Evolutionary conservation across 106 monocot genomes (phyloP), one percentile per base, ranked within the genome.

Genomic region (Dendrobium officinale): DNA sequence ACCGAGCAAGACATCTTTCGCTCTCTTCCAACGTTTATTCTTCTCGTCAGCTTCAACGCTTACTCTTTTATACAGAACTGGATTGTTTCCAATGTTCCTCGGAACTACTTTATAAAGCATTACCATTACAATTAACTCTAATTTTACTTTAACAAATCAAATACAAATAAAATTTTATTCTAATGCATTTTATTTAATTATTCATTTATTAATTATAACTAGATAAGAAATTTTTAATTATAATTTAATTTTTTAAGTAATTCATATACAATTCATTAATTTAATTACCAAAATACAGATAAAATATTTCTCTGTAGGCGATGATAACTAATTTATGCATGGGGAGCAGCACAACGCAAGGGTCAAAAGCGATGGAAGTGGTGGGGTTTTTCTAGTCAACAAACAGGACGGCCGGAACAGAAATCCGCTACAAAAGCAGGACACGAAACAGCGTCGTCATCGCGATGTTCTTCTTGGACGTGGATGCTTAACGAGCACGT

Each of bases 1-100:
- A 95, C 84, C 6, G 86, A 85, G 86, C 92, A 92, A 1, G 88
- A 75, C 91, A 93, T 93, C 15, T 11, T 27, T 27, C 11, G 15
- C 2, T 4, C 22, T 31, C 31, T 70, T 18, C 68, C 10, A 31
- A 11, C 26, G 2, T 33, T 20, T 33, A 33, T 68, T 4, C 31
- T 68, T 2, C 31, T 33, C 0, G 1, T 10, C 3, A 26, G 31
- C 68, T 11, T 29, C 31, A 5, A 31, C n/a, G 68, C 31, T 13
- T 37, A 1, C 68, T 11, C 31, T 33, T 70, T 70, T 70, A 37
- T 33, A 70, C 9, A 2, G 17, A 29, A 15, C 37, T 10, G 37
- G 70, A 10, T 13, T 70, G 24, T 10, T 29, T 70, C 33, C 33
- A 17, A 5, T 70, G 70, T 13, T 13, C 70, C 70, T 31, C 70